Conservation (phyloP, 2,329 filamentous ascomycete genomes). For the Zymoseptoria brevis region DNA sequence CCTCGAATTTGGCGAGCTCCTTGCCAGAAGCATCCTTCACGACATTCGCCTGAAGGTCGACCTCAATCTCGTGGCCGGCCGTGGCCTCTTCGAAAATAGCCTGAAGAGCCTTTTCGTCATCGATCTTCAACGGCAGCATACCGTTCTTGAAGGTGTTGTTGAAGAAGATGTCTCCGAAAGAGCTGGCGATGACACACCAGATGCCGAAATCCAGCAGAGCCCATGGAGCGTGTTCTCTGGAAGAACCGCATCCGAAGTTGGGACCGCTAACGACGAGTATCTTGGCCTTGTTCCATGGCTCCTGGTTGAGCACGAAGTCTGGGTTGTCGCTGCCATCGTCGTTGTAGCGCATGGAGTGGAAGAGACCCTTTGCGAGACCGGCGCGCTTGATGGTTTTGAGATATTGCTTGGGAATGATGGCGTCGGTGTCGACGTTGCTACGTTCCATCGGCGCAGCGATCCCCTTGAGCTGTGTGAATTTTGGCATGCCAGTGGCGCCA, state of each 20-base stretch:
- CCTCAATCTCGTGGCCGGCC: constrained; percentile 74
- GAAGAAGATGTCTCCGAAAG: constrained; percentile 90
- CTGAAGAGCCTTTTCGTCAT: constrained; percentile 57
- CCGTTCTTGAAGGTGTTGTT: constrained; percentile 99
- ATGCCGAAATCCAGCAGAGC: constrained; percentile 95
- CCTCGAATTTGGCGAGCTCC: constrained; percentile 70
- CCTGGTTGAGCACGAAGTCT: constrained; percentile 82
- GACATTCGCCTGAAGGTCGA: constrained; percentile 77
- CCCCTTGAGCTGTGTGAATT: constrained; percentile 77
- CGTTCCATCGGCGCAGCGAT: constrained; percentile 81
- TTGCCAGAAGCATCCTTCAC: constrained; percentile 70
- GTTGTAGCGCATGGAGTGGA: constrained; percentile 75
- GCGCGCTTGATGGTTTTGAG: constrained; percentile 98
- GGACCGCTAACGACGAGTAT: constrained; percentile 84
- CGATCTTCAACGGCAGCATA: constrained; percentile 81
- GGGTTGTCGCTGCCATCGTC: constrained; percentile 61
- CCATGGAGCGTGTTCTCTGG: constrained; percentile 94
- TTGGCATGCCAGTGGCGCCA: constrained; percentile 60
- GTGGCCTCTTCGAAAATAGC: constrained; percentile 68
- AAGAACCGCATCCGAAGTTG: constrained; percentile 93
- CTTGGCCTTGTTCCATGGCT: constrained; percentile 74
- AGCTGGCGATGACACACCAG: constrained; percentile 83
- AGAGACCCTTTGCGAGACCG: constrained; percentile 79
- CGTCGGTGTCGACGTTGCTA: constrained; percentile 94
- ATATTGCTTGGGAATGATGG: constrained; percentile 98